A percentile compares a stretch with the other conserved stretches of the same genome.
These are phyloP conservation scores for Ambispora gerdemannii DNA, from an alignment of 192 early-diverging fungal genomes.

Conservation along the genomic window DNA sequence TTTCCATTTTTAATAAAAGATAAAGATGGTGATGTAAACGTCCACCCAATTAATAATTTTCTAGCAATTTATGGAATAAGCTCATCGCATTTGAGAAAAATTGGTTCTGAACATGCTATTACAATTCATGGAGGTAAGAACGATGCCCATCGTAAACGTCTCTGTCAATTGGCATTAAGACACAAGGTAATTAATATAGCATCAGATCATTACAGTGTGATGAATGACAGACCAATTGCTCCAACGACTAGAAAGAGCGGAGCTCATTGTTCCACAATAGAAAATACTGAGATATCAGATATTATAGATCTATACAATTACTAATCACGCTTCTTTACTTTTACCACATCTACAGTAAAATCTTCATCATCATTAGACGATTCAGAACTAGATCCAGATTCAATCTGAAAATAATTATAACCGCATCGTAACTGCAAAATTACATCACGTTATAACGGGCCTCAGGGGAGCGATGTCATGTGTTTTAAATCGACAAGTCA, in stretches of 20 bases:
- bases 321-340: conserved; percentile 4
- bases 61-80: background rate
- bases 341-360: conserved; percentile 7
- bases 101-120: conserved; percentile 8
- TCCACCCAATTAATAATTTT: background rate
- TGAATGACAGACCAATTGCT: background rate
- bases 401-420: conserved; percentile 22
- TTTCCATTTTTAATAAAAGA: conserved; percentile 14
- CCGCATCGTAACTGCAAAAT: no score
- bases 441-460: conserved; percentile 7
- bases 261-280: background rate
- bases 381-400: conserved; percentile 3
- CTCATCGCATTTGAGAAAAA: conserved; percentile 11
- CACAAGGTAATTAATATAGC: background rate
- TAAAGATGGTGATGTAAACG: conserved; percentile 1
- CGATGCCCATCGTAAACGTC: background rate
- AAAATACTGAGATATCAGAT: background rate
- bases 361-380: conserved; percentile 15
- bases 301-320: background rate
- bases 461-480: conserved; percentile 18
- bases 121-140: conserved; percentile 15
- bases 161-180: conserved; percentile 4
- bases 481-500: conserved; percentile 4
- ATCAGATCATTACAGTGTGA: conserved; percentile 6
- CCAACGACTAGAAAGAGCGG: background rate